Conservation (phyloP, 768 basidiomycete species). For the Pilatotrama ljubarskyi region DNA sequence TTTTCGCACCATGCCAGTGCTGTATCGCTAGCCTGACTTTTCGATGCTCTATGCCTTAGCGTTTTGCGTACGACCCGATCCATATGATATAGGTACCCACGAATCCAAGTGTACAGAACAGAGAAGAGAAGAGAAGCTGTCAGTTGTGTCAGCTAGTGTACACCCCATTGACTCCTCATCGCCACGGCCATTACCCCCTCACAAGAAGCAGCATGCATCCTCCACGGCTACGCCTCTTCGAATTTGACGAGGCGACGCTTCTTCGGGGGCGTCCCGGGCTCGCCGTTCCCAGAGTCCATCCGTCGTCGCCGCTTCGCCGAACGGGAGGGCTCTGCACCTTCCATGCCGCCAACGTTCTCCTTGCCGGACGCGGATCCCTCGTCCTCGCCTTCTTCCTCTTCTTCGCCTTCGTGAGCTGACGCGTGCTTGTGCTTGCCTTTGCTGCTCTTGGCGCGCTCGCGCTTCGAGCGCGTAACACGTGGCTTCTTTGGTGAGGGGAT, state of each 20-base stretch:
- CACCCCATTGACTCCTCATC: background rate
- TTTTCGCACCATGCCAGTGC: background rate
- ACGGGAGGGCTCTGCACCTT: background rate
- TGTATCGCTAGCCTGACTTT: slow-evolving; percentile 14
- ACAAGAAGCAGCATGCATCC: background rate
- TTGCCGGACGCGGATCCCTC: background rate
- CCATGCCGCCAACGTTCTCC: slow-evolving; percentile 7
- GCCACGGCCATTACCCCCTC: background rate
- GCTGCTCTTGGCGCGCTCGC: slow-evolving; percentile 1
- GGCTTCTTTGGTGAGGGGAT: slow-evolving; percentile 49
- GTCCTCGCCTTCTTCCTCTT: slow-evolving; percentile 2
- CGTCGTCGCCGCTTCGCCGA: slow-evolving; percentile 13
- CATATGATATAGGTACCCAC: background rate
- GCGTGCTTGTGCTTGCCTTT: slow-evolving; percentile 7
- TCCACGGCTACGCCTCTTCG: background rate
- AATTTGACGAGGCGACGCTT: slow-evolving; percentile 34
- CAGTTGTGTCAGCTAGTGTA: background rate
- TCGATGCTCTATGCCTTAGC: background rate
- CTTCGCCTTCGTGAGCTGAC: background rate
- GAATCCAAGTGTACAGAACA: background rate
- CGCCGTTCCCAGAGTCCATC: slow-evolving; percentile 8
- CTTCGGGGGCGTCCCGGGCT: slow-evolving; percentile 34
- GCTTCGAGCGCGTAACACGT: slow-evolving; percentile 1
- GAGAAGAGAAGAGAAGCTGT: background rate
- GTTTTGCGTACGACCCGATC: background rate